Evolutionary conservation across 1,284 basidiomycete genomes (phyloP).

Genomic region (Puccinia hordei): DNA sequence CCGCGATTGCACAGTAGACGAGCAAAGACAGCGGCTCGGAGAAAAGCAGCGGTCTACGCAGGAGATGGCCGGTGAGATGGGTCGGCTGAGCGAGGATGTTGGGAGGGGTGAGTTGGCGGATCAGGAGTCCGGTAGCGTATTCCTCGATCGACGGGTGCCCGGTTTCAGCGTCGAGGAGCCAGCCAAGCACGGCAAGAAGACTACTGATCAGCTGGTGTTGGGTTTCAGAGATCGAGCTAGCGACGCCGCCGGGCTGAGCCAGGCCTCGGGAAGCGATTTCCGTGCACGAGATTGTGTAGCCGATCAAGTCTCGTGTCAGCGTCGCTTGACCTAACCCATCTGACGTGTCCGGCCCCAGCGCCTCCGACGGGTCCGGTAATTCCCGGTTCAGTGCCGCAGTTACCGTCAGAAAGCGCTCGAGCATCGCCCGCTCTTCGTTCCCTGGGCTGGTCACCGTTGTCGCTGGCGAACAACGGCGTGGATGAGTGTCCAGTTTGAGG

Average conservation of each 20-base stretch:
- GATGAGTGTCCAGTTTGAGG: slow-evolving; percentile 15
- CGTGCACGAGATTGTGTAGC: slow-evolving; percentile 78
- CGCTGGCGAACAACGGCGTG: slow-evolving; percentile 56
- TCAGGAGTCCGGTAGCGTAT: slow-evolving; percentile 66
- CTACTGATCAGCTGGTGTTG: slow-evolving; percentile 76
- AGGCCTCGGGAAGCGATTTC: slow-evolving; percentile 78
- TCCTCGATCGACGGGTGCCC: slow-evolving; percentile 41
- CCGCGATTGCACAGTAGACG: slow-evolving; percentile 81
- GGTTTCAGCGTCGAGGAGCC: slow-evolving; percentile 62
- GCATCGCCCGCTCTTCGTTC: slow-evolving; percentile 55
- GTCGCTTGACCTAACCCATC: slow-evolving; percentile 64
- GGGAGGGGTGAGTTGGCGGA: slow-evolving; percentile 71
- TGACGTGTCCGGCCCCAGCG: slow-evolving; percentile 19
- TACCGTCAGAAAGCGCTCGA: slow-evolving; percentile 53
- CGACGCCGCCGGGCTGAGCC: slow-evolving; percentile 64
- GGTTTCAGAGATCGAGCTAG: slow-evolving; percentile 75
- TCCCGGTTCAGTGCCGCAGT: slow-evolving; percentile 59
- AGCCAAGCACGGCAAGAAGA: slow-evolving; percentile 70
- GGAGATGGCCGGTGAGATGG: slow-evolving; percentile 8
- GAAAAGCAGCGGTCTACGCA: slow-evolving; percentile 67
- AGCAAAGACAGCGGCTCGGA: slow-evolving; percentile 84
- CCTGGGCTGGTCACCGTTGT: slow-evolving; percentile 54
- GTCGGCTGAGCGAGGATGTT: slow-evolving; percentile 61
- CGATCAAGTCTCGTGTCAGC: slow-evolving; percentile 84
- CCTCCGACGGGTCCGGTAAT: slow-evolving; percentile 25